These are phyloP conservation scores for Aphanomyces astaci DNA, from an alignment of 352 stramenopile species.

Conservation along the genomic window DNA sequence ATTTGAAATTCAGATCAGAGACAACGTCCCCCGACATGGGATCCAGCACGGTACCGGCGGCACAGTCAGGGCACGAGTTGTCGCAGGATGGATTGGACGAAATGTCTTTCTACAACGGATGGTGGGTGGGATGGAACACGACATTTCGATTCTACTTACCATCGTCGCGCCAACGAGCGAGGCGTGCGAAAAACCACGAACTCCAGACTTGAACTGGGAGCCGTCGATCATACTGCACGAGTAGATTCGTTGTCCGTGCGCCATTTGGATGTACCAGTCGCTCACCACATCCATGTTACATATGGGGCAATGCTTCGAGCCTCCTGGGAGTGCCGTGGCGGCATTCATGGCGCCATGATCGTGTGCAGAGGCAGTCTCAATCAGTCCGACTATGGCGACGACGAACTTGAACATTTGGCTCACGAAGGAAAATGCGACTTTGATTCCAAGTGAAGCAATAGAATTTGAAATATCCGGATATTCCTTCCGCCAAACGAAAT, in stretches of 20 bases:
- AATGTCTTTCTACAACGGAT: constrained; percentile 31
- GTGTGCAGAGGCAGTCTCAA: neutral
- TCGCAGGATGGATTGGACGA: constrained; percentile 33
- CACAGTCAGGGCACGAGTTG: constrained; percentile 35
- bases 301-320: constrained; percentile 38
- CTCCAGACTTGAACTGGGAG: constrained; percentile 33
- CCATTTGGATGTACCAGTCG: constrained; percentile 51
- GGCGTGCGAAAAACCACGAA: constrained; percentile 46
- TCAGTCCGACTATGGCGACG: neutral
- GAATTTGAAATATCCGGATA: too few species aligned
- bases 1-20: constrained; percentile 52
- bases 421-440: too few species aligned
- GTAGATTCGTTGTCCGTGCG: constrained; percentile 60
- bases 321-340: neutral
- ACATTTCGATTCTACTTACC: constrained; percentile 30
- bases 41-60: constrained; percentile 45
- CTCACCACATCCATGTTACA: constrained; percentile 68
- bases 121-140: neutral
- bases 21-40: constrained; percentile 52
- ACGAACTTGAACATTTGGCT: neutral
- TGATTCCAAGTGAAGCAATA: too few species aligned
- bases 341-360: constrained; percentile 7
- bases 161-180: constrained; percentile 69
- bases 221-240: constrained; percentile 56
- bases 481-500: too few species aligned